These are phyloP conservation scores for Pythium rhizo-oryzae DNA, from an alignment of 352 stramenopile species.

Conservation along the genomic window DNA sequence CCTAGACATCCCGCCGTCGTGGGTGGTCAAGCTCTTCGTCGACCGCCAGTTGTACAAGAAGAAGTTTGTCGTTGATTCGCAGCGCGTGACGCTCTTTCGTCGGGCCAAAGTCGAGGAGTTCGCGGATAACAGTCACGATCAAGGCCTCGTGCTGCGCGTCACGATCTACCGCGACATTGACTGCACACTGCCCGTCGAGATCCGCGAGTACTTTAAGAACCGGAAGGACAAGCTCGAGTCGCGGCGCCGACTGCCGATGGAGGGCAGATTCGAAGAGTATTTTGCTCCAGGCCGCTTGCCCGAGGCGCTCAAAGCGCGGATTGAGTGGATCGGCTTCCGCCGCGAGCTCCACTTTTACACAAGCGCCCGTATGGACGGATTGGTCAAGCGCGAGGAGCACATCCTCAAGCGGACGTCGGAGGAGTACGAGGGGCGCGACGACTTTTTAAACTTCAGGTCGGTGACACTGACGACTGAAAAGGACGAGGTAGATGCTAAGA, in stretches of 20 bases:
- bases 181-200: constrained; percentile 84
- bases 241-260: constrained; percentile 77
- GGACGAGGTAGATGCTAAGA: constrained; percentile 77
- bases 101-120: constrained; percentile 94
- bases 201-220: constrained; percentile 93
- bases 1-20: constrained; percentile 85
- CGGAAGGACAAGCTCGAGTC: constrained; percentile 89
- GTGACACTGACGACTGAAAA: constrained; percentile 80
- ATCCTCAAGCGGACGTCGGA: constrained; percentile 90
- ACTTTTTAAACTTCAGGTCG: constrained; percentile 84
- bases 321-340: constrained; percentile 87
- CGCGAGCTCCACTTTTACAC: constrained; percentile 92
- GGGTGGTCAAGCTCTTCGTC: constrained; percentile 80
- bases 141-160: constrained; percentile 87
- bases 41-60: constrained; percentile 76
- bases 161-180: constrained; percentile 81
- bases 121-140: constrained; percentile 84
- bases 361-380: constrained; percentile 86
- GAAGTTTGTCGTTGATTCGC: constrained; percentile 84
- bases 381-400: constrained; percentile 84
- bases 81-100: constrained; percentile 88
- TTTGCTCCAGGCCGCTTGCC: constrained; percentile 74
- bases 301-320: constrained; percentile 74
- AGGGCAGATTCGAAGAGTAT: constrained; percentile 86
- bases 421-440: constrained; percentile 83